phyloP scores from a whole-genome alignment of 2,329 filamentous ascomycete species.

The Lasiodiplodia theobromae region DNA sequence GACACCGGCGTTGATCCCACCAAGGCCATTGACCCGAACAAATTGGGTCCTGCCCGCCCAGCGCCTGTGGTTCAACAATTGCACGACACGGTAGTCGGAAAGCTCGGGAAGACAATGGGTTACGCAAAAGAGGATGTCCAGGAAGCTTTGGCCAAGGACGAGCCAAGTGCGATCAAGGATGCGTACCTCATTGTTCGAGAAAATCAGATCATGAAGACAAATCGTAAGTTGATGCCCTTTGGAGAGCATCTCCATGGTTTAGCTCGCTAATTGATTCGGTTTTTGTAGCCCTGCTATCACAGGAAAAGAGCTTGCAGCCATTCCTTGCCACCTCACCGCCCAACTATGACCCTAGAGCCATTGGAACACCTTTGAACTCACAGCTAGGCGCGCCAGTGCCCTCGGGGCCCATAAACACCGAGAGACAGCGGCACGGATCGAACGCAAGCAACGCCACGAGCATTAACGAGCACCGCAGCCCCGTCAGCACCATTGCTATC shows the following conservation, averaged over 20 bases:
- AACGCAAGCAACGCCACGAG: conserved; percentile 49
- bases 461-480: conserved; percentile 49
- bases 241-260: not conserved
- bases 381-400: conserved; percentile 43
- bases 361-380: conserved; percentile 43
- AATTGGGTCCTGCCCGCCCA: conserved; percentile 76
- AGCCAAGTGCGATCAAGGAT: conserved; percentile 98
- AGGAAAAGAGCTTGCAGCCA: conserved; percentile 57
- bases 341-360: conserved; percentile 52
- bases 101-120: conserved; percentile 97
- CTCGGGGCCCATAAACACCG: conserved; percentile 38
- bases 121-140: conserved; percentile 95
- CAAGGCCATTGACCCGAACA: conserved; percentile 84
- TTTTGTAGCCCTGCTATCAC: conserved; percentile 60
- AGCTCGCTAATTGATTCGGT: conserved; percentile 7
- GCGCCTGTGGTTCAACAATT: conserved; percentile 84
- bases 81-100: conserved; percentile 90
- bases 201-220: conserved; percentile 95
- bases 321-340: conserved; percentile 66
- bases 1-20: conserved; percentile 94
- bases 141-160: conserved; percentile 87
- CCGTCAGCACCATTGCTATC: conserved; percentile 83
- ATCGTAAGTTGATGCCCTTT: conserved; percentile 69
- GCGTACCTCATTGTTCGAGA: conserved; percentile 98
- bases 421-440: conserved; percentile 54